Evolutionary conservation across 2,329 filamentous ascomycete species (phyloP).

Genomic region (Colletotrichum phormii): DNA sequence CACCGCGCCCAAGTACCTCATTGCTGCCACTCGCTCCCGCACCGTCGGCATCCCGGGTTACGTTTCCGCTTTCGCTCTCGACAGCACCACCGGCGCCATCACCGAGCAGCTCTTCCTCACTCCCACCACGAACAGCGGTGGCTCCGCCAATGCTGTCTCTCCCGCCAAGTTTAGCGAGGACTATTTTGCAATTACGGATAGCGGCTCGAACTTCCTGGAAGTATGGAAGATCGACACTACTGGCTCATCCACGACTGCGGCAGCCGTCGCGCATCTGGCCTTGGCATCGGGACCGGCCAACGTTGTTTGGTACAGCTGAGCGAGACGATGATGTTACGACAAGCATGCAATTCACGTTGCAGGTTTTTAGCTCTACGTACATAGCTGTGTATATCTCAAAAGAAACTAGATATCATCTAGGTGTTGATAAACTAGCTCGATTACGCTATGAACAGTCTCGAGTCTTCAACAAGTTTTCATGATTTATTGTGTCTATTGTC

Average conservation of each 20-base stretch:
- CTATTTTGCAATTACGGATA: conserved; percentile 48
- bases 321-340: neutral
- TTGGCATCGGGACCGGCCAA: conserved; percentile 18
- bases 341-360: neutral
- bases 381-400: too few relatives aligned
- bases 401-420: too few relatives aligned
- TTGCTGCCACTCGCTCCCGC: conserved; percentile 29
- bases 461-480: neutral
- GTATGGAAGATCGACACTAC: conserved; percentile 46
- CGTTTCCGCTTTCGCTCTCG: conserved; percentile 47
- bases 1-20: conserved; percentile 17
- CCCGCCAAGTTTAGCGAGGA: conserved; percentile 47
- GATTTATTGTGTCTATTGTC: neutral
- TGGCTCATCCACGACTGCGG: conserved; percentile 9
- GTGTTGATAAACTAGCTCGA: too few relatives aligned
- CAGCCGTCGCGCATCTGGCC: conserved; percentile 11
- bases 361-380: neutral
- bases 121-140: conserved; percentile 47
- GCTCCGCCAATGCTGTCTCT: conserved; percentile 48
- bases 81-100: conserved; percentile 42
- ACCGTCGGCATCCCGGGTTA: conserved; percentile 43
- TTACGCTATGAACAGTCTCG: neutral
- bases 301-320: conserved; percentile 29
- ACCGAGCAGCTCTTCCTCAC: conserved; percentile 44
- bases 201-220: conserved; percentile 48